Percentiles rank a stretch among this genome's conserved stretches.
phyloP scores from a whole-genome alignment of 805 yeast genomes.

The Saccharomycopsis fibuligera region DNA sequence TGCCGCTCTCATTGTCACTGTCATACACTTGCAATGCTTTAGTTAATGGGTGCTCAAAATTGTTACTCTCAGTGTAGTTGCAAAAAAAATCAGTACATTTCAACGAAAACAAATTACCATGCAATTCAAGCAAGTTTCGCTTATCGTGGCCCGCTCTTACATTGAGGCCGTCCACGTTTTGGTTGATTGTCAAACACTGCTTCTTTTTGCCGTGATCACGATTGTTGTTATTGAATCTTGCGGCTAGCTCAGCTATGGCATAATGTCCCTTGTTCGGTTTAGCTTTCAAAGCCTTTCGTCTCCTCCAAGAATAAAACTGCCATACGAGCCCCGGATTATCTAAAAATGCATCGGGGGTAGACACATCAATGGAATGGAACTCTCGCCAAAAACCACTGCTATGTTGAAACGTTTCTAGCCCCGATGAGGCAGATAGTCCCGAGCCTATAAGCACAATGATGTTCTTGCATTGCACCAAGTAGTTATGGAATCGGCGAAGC shows the following conservation, averaged over 20 bases:
- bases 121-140: constrained; percentile 56
- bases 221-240: constrained; percentile 23
- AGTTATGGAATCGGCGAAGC: constrained; percentile 40
- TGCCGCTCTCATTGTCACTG: constrained; percentile 17
- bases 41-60: constrained; percentile 54
- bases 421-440: constrained; percentile 74
- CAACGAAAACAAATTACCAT: constrained; percentile 70
- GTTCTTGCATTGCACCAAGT: constrained; percentile 38
- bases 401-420: constrained; percentile 69
- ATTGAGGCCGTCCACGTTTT: constrained; percentile 76
- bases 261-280: constrained; percentile 69
- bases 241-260: constrained; percentile 59
- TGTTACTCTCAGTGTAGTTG: constrained; percentile 47
- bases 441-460: constrained; percentile 73
- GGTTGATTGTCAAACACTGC: constrained; percentile 63
- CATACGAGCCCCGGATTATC: constrained; percentile 82
- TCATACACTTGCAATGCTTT: constrained; percentile 34
- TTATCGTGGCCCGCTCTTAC: constrained; percentile 57
- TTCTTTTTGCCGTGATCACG: constrained; percentile 21
- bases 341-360: constrained; percentile 87
- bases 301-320: constrained; percentile 75
- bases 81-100: constrained; percentile 75
- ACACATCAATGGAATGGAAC: constrained; percentile 73
- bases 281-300: constrained; percentile 59
- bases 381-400: constrained; percentile 72